Base-by-base conservation (phyloP, 371 early-diverging fungal species). In the Homolaphlyctis polyrhiza region DNA sequence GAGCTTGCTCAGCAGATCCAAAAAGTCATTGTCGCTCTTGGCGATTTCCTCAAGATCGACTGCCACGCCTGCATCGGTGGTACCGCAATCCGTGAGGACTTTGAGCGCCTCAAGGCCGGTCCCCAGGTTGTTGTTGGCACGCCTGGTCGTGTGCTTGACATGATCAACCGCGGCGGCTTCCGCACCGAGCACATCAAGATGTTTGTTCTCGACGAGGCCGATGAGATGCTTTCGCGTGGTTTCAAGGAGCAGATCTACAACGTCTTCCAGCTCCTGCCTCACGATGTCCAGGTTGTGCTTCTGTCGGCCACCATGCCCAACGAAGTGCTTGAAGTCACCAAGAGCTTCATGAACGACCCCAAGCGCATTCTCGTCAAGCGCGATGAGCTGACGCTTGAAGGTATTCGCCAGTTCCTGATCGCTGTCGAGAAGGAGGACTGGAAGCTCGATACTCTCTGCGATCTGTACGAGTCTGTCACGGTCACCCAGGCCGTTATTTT, bases 401-500 rank as follows among this genome's bases (percentile, higher is more conserved):
- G 80, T 55, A 99, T 99, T 76, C 94, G 94, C 72, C 99, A 99
- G 75, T 99, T 97, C 87, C 99, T 90, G 81, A 91, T 99, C 21
- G 90, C 94, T 48, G 92, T 99, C 16, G 99, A 97, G 72, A 88
- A 89, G 74, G 95, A 93, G 78, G 97, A 92, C 71, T 95, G 89
- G 94, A 98, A 93, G 77, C 90, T 93, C 66, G 95, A 91, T 80
- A 99, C 96, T n/a, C 87, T 94, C 48, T 94, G 91, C 74, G 99
- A 99, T 79, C 75, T 99, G 58, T 98, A 98, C 82, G 93, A 94
- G 72, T 93, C 95, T 32, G 74, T 97, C 64, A 91, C 91, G 45
- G 91, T 99, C 71, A 93, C 98, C 33, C 99, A 99, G 78, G 97
- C 97, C 23, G 96, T 99, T 70, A 96, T 99, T 71, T 99, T 99